Evolutionary conservation across 2,329 filamentous ascomycete genomes (phyloP), one percentile per base, ranked within the genome.

Genomic region (Dothideomycetes sp.): DNA sequence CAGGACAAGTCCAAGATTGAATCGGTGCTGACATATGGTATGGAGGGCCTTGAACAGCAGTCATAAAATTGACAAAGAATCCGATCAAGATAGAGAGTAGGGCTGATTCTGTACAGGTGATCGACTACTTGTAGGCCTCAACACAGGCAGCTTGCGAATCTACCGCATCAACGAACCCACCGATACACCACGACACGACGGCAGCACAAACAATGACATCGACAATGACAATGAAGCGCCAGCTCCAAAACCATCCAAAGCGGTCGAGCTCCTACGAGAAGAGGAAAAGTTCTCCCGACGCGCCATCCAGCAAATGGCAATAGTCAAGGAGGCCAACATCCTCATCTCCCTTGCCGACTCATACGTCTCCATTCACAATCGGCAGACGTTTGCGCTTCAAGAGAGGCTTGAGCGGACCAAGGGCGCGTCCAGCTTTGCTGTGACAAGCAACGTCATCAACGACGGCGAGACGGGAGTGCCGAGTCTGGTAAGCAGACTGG

Each of bases 1-100:
- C 81, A 85, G 63, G 89, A 96, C 76, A 95, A 93, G 70, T 93
- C 85, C 49, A 91, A 83, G 70, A 94, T 98, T 64, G 91, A 98
- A 66, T 91, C 85, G 36, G 85, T 98, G 50, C 73, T 96, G 35
- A 85, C 89, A 45, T 85, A 94, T 64, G 87, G 83, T 85, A 71
- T 34, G 40, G 8, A 10, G 12, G 5, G 14, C 14, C n/a, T 19
- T 7, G 11, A 14, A 22, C 19, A 19, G 11, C 5, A 10, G 5
- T 19, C 17, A n/a, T 8, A n/a, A 5, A n/a, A 19, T 19, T 36
- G 34, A 41, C 16, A 5, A 18, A 27, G 12, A 27, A 27, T 27
- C n/a, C n/a, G n/a, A n/a, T n/a, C n/a, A n/a, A n/a, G n/a, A n/a
- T n/a, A n/a, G n/a, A 12, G 22, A 7, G 22, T 7, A 7, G 22